Percentiles rank a stretch among this genome's conserved stretches.
Conservation (phyloP, 2,329 filamentous ascomycete species). For the Ophiostoma sp. region DNA sequence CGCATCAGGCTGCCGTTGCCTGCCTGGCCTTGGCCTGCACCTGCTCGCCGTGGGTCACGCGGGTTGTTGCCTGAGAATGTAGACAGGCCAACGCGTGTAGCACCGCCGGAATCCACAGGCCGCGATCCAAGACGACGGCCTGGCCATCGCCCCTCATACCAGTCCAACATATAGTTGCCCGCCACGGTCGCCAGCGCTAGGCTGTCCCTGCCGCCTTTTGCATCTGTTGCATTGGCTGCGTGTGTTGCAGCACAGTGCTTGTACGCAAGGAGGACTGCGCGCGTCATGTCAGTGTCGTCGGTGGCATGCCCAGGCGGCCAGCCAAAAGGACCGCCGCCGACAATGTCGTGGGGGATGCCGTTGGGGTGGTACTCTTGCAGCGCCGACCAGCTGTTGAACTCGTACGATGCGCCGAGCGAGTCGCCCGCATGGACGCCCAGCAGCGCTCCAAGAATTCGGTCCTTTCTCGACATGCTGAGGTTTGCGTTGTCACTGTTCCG, state of each 20-base stretch:
- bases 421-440: constrained; percentile 45
- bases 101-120: constrained; percentile 39
- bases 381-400: constrained; percentile 37
- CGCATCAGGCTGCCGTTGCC: constrained; percentile 47
- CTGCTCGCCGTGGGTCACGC: constrained; percentile 32
- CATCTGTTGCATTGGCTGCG: background rate
- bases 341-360: constrained; percentile 37
- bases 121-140: constrained; percentile 32
- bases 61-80: constrained; percentile 28
- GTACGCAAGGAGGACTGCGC: constrained; percentile 43
- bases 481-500: background rate
- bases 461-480: constrained; percentile 16
- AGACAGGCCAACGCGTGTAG: constrained; percentile 35
- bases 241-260: constrained; percentile 25
- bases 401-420: constrained; percentile 42
- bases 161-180: constrained; percentile 39
- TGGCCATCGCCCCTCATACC: constrained; percentile 42
- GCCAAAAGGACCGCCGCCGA: constrained; percentile 41
- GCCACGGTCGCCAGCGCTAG: constrained; percentile 32
- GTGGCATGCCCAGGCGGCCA: constrained; percentile 43
- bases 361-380: constrained; percentile 37
- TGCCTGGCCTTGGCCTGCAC: constrained; percentile 37
- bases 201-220: constrained; percentile 25
- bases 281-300: constrained; percentile 45
- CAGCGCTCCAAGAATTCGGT: constrained; percentile 39